These are phyloP conservation scores for Globisporangium alternatum DNA, from an alignment of 352 stramenopile genomes.

Conservation along the genomic window DNA sequence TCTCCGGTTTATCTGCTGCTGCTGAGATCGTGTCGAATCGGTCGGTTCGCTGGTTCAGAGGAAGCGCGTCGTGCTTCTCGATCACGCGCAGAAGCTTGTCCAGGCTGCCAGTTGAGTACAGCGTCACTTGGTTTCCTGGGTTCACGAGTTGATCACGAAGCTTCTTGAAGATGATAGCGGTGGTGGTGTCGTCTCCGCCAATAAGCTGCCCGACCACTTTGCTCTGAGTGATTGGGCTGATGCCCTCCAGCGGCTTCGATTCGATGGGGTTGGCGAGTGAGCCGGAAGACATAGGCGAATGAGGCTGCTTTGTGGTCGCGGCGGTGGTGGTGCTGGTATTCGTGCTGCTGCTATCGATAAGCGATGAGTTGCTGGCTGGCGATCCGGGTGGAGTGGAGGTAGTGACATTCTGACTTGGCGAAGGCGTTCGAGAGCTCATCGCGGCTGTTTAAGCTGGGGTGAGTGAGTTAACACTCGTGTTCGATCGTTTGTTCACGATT, in stretches of 20 bases:
- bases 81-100: neutral
- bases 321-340: neutral
- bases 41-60: conserved; percentile 1
- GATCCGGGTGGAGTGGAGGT: neutral
- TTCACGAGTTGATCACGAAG: neutral
- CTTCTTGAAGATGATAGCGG: neutral
- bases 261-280: neutral
- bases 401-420: neutral
- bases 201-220: neutral
- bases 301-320: neutral
- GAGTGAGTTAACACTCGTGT: no score
- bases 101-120: neutral
- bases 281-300: neutral
- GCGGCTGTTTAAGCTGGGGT: neutral
- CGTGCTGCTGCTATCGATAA: no score
- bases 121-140: neutral
- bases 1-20: neutral
- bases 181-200: neutral
- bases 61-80: neutral
- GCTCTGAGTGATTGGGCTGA: neutral
- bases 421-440: neutral
- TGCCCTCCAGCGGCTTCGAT: neutral
- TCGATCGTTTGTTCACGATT: no score
- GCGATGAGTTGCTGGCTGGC: no score
- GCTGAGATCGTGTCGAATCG: neutral